Base-by-base conservation (phyloP, 768 basidiomycete genomes). In the Tulasnella sp. region DNA sequence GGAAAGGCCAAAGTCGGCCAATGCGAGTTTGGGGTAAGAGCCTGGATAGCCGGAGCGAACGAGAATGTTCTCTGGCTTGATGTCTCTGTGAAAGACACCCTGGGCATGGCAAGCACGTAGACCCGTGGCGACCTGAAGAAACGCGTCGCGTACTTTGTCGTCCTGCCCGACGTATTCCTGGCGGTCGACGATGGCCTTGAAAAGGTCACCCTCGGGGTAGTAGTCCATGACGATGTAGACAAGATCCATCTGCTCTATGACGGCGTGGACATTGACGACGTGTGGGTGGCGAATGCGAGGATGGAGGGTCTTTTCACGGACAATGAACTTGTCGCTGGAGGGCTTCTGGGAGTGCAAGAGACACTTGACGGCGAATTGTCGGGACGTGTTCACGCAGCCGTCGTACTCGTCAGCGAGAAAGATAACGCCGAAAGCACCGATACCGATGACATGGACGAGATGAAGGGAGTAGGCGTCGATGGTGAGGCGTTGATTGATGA, bases 11-110 rank as follows among this genome's bases (percentile, higher is more conserved):
- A 70, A 70, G 61, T 70, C 69, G 49, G 67, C 69, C 21, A 70
- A 63, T 9, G 61, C 61, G 2, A 67, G 64, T 14, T 62, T 34
- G 5, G 60, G 54, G 27, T 64, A 64, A 15, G 62, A 59, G 35
- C 63, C 57, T 21, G 67, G 53, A 21, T 12, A 12, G 11, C 29
- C 31, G 11, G 21, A 17, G 21, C 34, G 50, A 59, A 72, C 65
- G 29, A 71, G 71, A 27, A 74, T 65, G 62, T 74, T 74, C 61
- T 74, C 73, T 61, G 73, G 72, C 63, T 74, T 72, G 61, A 72
- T 62, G 59, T 73, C 72, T 3, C 72, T 66, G 62, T 73, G 72
- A 51, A 67, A 69, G 17, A 73, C 67, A 11, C 71, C 69, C 34
- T 63, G 61, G 17, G 57, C 45, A 9, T 70, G 68, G 14, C 73